Percentiles rank a stretch among this genome's conserved stretches.
phyloP scores from a whole-genome alignment of 75 land plant genomes.

The Chamaecyparis obtusa region DNA sequence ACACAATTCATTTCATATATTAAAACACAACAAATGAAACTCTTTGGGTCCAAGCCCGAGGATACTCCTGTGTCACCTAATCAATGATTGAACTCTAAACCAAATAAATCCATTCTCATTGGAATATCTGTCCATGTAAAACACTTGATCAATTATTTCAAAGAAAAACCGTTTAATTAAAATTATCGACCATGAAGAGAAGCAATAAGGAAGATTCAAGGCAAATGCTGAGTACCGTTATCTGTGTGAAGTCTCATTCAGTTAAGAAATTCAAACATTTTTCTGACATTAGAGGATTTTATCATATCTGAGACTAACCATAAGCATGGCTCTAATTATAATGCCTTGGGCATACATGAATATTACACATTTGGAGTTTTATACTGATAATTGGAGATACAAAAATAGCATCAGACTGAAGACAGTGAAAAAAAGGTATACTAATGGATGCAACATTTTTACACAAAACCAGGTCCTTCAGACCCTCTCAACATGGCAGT shows the following conservation, averaged over 20 bases:
- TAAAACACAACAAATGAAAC: constrained; percentile 54
- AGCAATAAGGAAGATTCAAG: background rate
- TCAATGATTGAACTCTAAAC: background rate
- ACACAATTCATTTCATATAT: constrained; percentile 18
- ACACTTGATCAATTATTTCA: background rate
- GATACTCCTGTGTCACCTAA: constrained; percentile 26
- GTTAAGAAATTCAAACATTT: background rate
- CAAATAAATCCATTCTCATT: background rate
- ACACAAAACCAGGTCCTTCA: background rate
- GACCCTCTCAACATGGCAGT: constrained; percentile 10
- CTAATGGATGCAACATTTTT: background rate
- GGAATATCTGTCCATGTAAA: background rate
- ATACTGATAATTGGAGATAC: background rate
- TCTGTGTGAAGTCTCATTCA: background rate
- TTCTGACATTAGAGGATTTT: background rate
- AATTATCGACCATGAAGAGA: background rate
- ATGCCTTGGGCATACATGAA: background rate
- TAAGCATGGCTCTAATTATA: background rate
- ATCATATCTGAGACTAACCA: background rate
- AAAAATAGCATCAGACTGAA: background rate
- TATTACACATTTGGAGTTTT: background rate
- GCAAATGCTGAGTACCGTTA: background rate
- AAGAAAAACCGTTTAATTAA: background rate
- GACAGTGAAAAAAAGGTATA: background rate
- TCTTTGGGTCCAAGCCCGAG: background rate